Evolutionary conservation across 164 flowering plant species (phyloP), one percentile per base, ranked within the genome.

Genomic region (Vitis amurensis): DNA sequence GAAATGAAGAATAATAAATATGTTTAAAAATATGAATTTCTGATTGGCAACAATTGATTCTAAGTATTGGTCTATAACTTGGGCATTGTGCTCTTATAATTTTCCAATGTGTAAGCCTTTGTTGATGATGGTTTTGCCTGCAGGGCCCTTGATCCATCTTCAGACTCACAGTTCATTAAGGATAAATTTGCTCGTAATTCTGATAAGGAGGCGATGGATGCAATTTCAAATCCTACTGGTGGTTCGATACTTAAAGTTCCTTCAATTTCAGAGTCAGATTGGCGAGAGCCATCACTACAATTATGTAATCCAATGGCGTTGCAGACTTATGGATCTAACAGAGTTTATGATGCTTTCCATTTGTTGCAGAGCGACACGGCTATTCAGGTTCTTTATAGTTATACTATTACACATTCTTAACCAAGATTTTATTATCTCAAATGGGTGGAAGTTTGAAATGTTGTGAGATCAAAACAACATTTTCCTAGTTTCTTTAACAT

Each of bases 241-340:
- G 7, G 44, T 37, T 61, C 69, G 47, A 61, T 68, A 60, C 29
- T 17, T 58, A 62, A 47, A 31, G 68, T 65, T 68, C 68, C 83
- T 49, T 77, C 86, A 13, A 50, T 51, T 63, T 63, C 87, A 4
- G 86, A 85, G 30, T 63, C 74, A 66, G 98, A 93, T 65, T 89
- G 91, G 98, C 68, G 78, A 27, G 98, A 93, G 77, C 98, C 97
- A 6, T 62, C 88, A 2, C 31, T 74, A 51, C 69, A 77, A 23
- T 65, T 79, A 6, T 72, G 61, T 57, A 71, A 78, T 74, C 69
- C 85, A 56, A 79, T 70, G 64, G 30, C 23, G 30, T 49, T 75
- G 60, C 80, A 74, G 59, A 61, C 77, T 76, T 55, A 70, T 72
- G 87, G 83, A 65, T 9, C 57, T 59, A 72, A 75, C 55, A 77